phyloP scores from a whole-genome alignment of 1,284 basidiomycete genomes.

The Cryptococcus sp. region DNA sequence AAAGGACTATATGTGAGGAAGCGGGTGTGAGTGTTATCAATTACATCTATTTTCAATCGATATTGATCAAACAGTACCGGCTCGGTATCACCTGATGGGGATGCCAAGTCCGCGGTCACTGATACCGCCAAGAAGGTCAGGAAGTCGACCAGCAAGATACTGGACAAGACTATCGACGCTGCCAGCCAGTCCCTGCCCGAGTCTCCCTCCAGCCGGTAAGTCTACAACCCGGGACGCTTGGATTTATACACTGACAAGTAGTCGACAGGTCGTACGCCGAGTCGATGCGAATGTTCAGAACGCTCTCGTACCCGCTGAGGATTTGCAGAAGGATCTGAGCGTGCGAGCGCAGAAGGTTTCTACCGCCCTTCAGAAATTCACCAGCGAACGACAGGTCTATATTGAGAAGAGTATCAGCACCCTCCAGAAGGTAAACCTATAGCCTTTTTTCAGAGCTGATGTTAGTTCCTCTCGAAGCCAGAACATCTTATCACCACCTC shows the following conservation, averaged over 20 bases:
- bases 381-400: conserved; percentile 8
- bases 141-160: conserved; percentile 31
- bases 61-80: conserved; percentile 1
- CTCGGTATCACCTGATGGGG: conserved; percentile 22
- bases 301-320: conserved; percentile 9
- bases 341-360: conserved; percentile 5
- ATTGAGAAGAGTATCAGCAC: background rate
- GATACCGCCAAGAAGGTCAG: conserved; percentile 16
- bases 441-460: background rate
- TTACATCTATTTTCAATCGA: background rate
- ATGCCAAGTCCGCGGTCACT: conserved; percentile 18
- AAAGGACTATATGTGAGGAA: conserved; percentile 39
- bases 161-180: conserved; percentile 30
- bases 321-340: conserved; percentile 8
- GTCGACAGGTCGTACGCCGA: background rate
- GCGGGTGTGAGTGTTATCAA: conserved; percentile 9
- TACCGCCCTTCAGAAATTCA: conserved; percentile 12
- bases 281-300: background rate
- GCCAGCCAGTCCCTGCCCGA: conserved; percentile 40
- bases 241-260: background rate
- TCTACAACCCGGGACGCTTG: background rate
- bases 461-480: conserved; percentile 32
- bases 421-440: background rate
- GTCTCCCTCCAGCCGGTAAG: conserved; percentile 28
- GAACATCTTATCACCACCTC: conserved; percentile 26